A percentile compares a stretch with the other conserved stretches of the same genome.
These are phyloP conservation scores for Fragaria iinumae DNA, from an alignment of 306 rosid species.

Conservation along the genomic window DNA sequence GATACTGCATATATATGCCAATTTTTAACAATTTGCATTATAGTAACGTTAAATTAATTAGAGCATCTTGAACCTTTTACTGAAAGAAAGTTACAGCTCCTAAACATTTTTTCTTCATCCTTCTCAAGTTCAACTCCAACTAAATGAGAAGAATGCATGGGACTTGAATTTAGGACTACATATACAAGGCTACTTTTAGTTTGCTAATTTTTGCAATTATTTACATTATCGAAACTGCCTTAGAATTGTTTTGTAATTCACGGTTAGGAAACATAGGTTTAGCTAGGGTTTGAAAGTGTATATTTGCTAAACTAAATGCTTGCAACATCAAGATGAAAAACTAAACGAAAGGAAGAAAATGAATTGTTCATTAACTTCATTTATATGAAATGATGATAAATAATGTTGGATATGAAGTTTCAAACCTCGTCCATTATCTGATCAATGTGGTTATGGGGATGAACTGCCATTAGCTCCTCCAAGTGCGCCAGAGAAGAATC, in stretches of 20 bases:
- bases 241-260: not conserved
- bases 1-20: conserved; percentile 1
- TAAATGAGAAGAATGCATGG: no score
- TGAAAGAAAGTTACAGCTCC: no score
- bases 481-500: not conserved
- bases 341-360: not conserved
- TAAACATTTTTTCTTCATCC: no score
- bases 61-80: not conserved
- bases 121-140: no score
- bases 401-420: not conserved
- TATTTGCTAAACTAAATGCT: not conserved
- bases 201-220: no score
- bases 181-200: no score
- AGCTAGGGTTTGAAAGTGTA: no score
- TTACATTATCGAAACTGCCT: no score
- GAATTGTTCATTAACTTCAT: no score
- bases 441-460: not conserved
- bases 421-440: not conserved
- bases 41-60: not conserved
- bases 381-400: not conserved
- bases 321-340: not conserved
- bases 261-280: no score
- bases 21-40: not conserved
- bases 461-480: not conserved
- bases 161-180: no score